Evolutionary conservation across 805 yeast genomes (phyloP).

Genomic region (Metschnikowia hibisci): DNA sequence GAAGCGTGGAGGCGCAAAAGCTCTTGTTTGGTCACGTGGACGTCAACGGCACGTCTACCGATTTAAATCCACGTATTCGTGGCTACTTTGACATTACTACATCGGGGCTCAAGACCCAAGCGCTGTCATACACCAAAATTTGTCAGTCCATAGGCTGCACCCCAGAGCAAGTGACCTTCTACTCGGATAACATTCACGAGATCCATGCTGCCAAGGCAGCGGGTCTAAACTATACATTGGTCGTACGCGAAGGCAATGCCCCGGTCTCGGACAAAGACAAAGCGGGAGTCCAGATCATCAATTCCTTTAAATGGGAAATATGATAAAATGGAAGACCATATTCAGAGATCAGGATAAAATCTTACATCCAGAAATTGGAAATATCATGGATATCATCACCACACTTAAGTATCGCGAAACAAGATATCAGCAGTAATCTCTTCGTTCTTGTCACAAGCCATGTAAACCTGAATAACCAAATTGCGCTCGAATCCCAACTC

Average conservation of each 20-base stretch:
- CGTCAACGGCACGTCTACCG: constrained; percentile 31
- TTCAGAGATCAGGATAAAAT: not conserved
- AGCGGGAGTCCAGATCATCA: constrained; percentile 5
- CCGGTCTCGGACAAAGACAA: constrained; percentile 39
- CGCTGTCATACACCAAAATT: constrained; percentile 57
- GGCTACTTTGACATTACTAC: constrained; percentile 86
- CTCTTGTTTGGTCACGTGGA: constrained; percentile 65
- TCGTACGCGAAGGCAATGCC: constrained; percentile 73
- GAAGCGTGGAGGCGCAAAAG: constrained; percentile 83
- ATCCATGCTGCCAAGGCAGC: constrained; percentile 69
- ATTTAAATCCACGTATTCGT: constrained; percentile 49
- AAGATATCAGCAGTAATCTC: constrained; percentile 92
- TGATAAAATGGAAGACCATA: not conserved
- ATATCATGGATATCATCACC: not conserved
- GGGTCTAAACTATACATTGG: constrained; percentile 57
- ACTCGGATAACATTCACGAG: constrained; percentile 79
- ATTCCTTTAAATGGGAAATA: constrained; percentile 4
- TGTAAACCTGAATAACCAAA: constrained; percentile 85
- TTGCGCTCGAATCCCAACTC: constrained; percentile 91
- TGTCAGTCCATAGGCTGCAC: constrained; percentile 35
- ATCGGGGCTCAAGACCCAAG: constrained; percentile 66
- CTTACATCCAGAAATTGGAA: not conserved
- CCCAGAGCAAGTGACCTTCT: constrained; percentile 47
- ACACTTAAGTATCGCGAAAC: constrained; percentile 46
- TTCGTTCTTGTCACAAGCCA: constrained; percentile 97